Base-by-base conservation (phyloP, 306 rosid species). In the Aeschynomene evenia region DNA sequence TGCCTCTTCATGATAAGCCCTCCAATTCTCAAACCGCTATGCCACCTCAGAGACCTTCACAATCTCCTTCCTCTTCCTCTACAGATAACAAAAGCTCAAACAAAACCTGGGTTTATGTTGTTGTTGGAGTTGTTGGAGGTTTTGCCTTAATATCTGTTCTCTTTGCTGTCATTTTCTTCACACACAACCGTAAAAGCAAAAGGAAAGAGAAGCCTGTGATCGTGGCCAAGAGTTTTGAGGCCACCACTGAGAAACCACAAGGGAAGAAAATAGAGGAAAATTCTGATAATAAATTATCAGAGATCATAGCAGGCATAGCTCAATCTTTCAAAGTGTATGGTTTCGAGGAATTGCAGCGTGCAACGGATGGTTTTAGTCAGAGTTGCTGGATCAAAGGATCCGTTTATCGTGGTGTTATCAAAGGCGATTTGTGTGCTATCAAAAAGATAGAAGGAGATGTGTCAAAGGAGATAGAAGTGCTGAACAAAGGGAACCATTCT, bases 1-100 rank as follows among this genome's bases (percentile, higher is more conserved):
- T 94, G 63, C 98, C 98, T 3, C 91, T 90, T 66, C 64, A 79
- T 71, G 81, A 76, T 43, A 88, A 74, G 46, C 98, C 97, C 8
- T 74, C 79, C 12, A 80, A 58, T 71, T 71, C 82, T 76, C 84
- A 71, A 76, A 68, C 82, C 16, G 6, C 54, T 53, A 77, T 15
- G 21, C 77, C 86, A 3, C 36, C 85, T 1, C 78, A 80, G 18
- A 49, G 80, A 3, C 58, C 85, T 8, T 15, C 71, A 4, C 70
- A 86, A 0, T 53, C 89, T 2, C 40, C 83, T 11, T 29, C 87
- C 1, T 9, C 69, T 28, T 21, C 88, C 16, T 13, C 85, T 58
- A 48, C 83, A 1, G 12, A 46, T 6, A 19, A 46, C 4, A 19
- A 75, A 26, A 61, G 65, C 61, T 74, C 88, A 19, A 85, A 77